phyloP scores from a whole-genome alignment of 768 basidiomycete species.

The Crassisporium funariophilum region DNA sequence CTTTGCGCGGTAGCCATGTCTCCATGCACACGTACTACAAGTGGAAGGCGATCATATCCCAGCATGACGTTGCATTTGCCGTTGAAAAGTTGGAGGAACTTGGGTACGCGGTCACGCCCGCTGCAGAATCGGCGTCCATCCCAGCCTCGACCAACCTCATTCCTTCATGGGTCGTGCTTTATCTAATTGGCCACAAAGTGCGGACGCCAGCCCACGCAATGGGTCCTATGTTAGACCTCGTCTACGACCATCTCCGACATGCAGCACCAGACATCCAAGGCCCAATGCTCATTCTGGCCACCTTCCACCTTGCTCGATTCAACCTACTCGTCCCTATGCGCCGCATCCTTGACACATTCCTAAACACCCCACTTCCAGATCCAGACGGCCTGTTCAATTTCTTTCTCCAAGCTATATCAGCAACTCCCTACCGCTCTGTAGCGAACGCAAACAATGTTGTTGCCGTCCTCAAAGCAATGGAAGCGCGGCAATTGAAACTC shows the following conservation, averaged over 20 bases:
- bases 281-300: conserved; percentile 47
- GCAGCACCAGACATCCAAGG: conserved; percentile 37
- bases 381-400: conserved; percentile 47
- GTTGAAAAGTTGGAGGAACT: conserved; percentile 20
- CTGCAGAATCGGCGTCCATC: not conserved
- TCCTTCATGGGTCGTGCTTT: conserved; percentile 60
- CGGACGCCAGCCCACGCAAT: conserved; percentile 46
- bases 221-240: conserved; percentile 44
- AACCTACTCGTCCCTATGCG: conserved; percentile 49
- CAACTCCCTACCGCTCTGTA: conserved; percentile 39
- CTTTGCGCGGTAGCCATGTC: conserved; percentile 35
- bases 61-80: conserved; percentile 36
- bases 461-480: conserved; percentile 48
- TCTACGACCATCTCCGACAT: conserved; percentile 38
- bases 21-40: conserved; percentile 36
- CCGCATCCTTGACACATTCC: conserved; percentile 44
- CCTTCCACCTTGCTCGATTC: conserved; percentile 51
- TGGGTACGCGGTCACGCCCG: conserved; percentile 1
- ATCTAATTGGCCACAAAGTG: conserved; percentile 49
- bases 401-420: conserved; percentile 52
- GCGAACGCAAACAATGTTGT: conserved; percentile 43
- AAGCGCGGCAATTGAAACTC: conserved; percentile 43
- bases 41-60: conserved; percentile 40
- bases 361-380: conserved; percentile 26
- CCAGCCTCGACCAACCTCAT: conserved; percentile 5